A percentile compares a stretch with the other conserved stretches of the same genome.
Conservation (phyloP, 2,329 filamentous ascomycete genomes). For the Pseudocercospora pini-densiflorae region DNA sequence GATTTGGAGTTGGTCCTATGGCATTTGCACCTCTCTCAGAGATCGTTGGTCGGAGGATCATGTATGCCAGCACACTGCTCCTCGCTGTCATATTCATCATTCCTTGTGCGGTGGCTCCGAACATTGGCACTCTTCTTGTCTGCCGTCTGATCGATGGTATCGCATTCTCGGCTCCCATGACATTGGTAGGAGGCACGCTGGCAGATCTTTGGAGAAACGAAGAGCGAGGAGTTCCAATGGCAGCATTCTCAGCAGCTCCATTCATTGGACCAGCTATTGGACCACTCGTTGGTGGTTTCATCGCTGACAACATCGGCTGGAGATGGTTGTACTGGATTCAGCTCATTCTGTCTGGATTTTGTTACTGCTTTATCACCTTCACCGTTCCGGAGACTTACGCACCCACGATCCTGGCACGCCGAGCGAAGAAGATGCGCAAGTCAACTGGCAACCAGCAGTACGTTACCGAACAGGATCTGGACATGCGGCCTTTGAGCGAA, state of each 20-base stretch:
- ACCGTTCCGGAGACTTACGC: slow-evolving; percentile 92
- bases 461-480: slow-evolving; percentile 81
- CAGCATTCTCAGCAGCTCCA: slow-evolving; percentile 37
- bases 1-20: slow-evolving; percentile 38
- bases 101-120: slow-evolving; percentile 60
- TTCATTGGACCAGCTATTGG: slow-evolving; percentile 41
- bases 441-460: slow-evolving; percentile 68
- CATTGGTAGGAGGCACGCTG: slow-evolving; percentile 47
- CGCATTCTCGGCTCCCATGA: slow-evolving; percentile 56
- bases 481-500: slow-evolving; percentile 70
- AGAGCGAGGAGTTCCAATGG: slow-evolving; percentile 39
- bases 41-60: slow-evolving; percentile 56
- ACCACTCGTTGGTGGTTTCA: slow-evolving; percentile 72
- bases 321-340: slow-evolving; percentile 77
- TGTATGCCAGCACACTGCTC: slow-evolving; percentile 57
- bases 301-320: slow-evolving; percentile 62
- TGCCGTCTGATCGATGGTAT: slow-evolving; percentile 60
- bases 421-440: slow-evolving; percentile 74
- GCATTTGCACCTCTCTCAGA: slow-evolving; percentile 63
- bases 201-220: slow-evolving; percentile 37
- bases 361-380: slow-evolving; percentile 79
- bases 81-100: slow-evolving; percentile 62
- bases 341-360: slow-evolving; percentile 71
- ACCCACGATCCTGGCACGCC: slow-evolving; percentile 70
- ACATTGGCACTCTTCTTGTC: slow-evolving; percentile 60